These are phyloP conservation scores for Lactarius akahatsu DNA, from an alignment of 768 basidiomycete genomes.

Conservation along the genomic window DNA sequence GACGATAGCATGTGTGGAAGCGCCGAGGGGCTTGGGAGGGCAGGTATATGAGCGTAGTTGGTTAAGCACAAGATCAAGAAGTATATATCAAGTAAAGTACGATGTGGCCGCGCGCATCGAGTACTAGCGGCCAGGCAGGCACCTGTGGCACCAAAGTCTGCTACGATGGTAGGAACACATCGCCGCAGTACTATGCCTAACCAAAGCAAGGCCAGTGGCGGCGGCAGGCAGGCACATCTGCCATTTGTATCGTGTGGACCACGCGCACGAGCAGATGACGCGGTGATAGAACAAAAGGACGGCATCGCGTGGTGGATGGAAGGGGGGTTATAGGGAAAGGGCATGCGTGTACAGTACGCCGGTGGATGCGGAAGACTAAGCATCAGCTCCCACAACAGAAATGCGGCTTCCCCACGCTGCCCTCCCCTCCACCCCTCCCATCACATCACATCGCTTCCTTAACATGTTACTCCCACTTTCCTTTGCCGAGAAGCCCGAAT, in stretches of 20 bases:
- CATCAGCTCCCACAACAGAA: not conserved
- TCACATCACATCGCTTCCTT: not conserved
- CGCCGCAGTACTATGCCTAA: not conserved
- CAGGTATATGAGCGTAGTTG: not conserved
- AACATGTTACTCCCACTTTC: not conserved
- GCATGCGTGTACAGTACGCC: not conserved
- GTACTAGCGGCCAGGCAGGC: not conserved
- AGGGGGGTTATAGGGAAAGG: not conserved
- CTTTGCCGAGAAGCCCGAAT: not conserved
- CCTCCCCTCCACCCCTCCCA: not conserved
- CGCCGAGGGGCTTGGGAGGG: not conserved
- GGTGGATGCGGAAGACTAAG: not conserved
- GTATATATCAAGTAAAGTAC: not conserved
- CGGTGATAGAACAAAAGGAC: not conserved
- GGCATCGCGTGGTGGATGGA: not conserved
- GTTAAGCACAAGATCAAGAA: not conserved
- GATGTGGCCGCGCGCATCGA: not conserved
- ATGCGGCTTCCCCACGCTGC: not conserved
- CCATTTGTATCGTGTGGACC: not conserved
- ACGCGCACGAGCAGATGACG: not conserved
- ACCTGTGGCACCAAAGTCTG: not conserved
- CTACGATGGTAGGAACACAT: not conserved
- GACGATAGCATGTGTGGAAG: not conserved
- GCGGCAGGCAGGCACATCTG: not conserved
- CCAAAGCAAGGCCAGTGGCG: not conserved